Base-by-base conservation (phyloP, 139 green algal genomes). In the Nannochloris sp. region DNA sequence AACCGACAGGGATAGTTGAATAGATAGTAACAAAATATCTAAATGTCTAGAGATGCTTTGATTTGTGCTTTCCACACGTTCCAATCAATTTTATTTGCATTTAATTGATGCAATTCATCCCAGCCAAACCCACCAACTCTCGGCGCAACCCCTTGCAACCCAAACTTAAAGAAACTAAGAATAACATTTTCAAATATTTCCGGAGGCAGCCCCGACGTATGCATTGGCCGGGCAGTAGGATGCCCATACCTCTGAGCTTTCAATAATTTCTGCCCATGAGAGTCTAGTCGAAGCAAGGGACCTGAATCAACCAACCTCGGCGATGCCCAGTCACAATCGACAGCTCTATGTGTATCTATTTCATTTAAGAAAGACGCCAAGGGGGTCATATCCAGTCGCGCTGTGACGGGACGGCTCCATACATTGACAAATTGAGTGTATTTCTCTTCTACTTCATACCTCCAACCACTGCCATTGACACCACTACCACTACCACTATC, bases 381-480 rank as follows among this genome's bases (percentile, higher is more conserved):
- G 0, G 77, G 74, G 3, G 10, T 54, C 56, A 89, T 65, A 60
- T 87, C 79, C 1, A 90, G 51, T 0, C 84, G 74, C 5, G 83
- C 76, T 63, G 57, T 73, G 31, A 85, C 80, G 0, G 76, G 67
- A 4, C 84, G 67, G 54, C 60, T 78, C 38, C 69, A 54, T 4
- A 82, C 3, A 19, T 69, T 44, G 2, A 90, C 76, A 65, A 80
- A 88, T 73, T 83, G 73, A 0, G 76, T 89, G 74, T 90, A 90
- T 61, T 86, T 90, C 65, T 65, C 73, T 61, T 87, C 82, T 14
- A 89, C 44, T 56, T 89, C 80, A 39, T 86, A 86, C 44, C 65
- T 39, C 45, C 37, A 32, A 27, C 42, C 19, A 32, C 54, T 60
- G 36, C 19, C 27, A 60, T 74, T 69, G 35, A 74, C 51, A 51